These are phyloP conservation scores for Venturia pyrina DNA, from an alignment of 2,329 filamentous ascomycete species.

Conservation along the genomic window DNA sequence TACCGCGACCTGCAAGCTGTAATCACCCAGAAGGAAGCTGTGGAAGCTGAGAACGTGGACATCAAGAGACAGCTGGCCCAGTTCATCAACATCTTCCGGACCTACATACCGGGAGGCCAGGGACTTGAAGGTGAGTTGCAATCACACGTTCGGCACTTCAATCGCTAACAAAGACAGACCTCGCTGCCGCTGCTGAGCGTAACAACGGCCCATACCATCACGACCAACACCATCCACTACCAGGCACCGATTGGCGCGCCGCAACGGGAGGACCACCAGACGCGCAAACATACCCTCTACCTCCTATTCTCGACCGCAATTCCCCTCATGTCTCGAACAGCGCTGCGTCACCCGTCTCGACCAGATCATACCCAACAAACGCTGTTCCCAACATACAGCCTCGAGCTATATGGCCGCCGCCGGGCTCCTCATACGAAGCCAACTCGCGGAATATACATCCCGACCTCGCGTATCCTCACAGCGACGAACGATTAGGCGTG, in stretches of 20 bases:
- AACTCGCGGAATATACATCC: constrained; percentile 6
- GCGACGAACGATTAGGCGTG: constrained; percentile 56
- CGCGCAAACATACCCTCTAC: constrained; percentile 1
- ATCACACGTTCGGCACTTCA: not conserved
- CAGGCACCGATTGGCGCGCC: not conserved
- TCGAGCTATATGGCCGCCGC: not conserved
- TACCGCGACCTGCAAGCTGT: constrained; percentile 74
- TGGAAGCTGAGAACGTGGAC: constrained; percentile 71
- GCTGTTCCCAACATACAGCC: not conserved
- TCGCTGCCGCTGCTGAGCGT: constrained; percentile 38
- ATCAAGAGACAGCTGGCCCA: constrained; percentile 59
- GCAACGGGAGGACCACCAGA: not conserved
- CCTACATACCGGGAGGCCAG: constrained; percentile 33
- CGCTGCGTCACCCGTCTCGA: not conserved
- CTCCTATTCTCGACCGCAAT: not conserved
- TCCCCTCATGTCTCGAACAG: not conserved
- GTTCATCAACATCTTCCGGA: constrained; percentile 55
- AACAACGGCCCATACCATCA: constrained; percentile 29
- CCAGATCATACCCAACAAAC: not conserved
- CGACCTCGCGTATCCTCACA: constrained; percentile 1
- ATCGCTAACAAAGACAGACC: constrained; percentile 23
- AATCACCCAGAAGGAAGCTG: constrained; percentile 63
- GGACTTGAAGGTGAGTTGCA: constrained; percentile 3
- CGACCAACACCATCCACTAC: not conserved
- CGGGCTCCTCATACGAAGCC: not conserved